Evolutionary conservation across 2,329 filamentous ascomycete genomes (phyloP).

Genomic region (Beauveria sp.): DNA sequence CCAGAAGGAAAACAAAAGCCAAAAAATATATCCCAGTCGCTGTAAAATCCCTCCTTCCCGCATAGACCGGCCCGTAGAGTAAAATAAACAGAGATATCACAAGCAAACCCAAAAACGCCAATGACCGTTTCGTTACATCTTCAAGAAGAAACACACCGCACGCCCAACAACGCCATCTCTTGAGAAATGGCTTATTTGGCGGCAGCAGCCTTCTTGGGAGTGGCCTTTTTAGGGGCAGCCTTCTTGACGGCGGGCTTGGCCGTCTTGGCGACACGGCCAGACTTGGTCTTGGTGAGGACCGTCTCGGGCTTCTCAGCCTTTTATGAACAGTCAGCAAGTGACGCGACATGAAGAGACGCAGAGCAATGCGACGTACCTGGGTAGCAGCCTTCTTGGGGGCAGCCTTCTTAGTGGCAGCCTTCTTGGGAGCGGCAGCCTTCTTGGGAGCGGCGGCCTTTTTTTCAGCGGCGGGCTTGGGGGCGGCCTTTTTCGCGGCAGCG

Average conservation of each 20-base stretch:
- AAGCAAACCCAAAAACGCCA: conserved; percentile 18
- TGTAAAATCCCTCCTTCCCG: neutral
- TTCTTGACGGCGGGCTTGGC: conserved; percentile 40
- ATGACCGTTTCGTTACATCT: conserved; percentile 19
- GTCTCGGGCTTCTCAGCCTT: conserved; percentile 55
- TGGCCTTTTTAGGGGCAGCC: conserved; percentile 36
- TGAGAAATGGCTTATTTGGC: conserved; percentile 28
- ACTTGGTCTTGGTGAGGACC: conserved; percentile 74
- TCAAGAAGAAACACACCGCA: conserved; percentile 4
- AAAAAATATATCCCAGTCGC: conserved; percentile 1
- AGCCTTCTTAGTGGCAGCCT: conserved; percentile 35
- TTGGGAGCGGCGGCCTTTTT: conserved; percentile 31
- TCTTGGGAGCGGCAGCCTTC: conserved; percentile 43
- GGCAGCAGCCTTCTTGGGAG: conserved; percentile 35
- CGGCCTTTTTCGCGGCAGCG: conserved; percentile 23
- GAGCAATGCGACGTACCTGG: neutral
- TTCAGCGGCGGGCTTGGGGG: conserved; percentile 22
- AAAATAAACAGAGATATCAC: conserved; percentile 6
- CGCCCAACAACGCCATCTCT: neutral
- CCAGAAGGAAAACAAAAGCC: neutral
- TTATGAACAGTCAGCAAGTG: neutral
- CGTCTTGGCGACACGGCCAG: conserved; percentile 73
- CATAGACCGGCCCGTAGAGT: conserved; percentile 2
- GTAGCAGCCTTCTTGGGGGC: conserved; percentile 32
- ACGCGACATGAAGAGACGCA: neutral